Evolutionary conservation across 2,329 filamentous ascomycete species (phyloP).

Genomic region (Hymenoscyphus scutula): DNA sequence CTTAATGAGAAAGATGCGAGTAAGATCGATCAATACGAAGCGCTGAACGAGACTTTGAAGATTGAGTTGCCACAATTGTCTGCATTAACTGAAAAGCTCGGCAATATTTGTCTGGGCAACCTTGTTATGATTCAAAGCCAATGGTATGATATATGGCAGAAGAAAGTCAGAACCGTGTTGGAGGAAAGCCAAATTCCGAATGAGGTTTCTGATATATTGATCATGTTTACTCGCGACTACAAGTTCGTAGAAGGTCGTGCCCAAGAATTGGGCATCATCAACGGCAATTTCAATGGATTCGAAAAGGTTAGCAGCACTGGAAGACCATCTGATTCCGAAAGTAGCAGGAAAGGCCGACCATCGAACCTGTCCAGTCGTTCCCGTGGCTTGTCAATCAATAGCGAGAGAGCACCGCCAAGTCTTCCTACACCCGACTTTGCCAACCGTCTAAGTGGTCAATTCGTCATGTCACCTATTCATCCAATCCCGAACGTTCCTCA

Average conservation of each 20-base stretch:
- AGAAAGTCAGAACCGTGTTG: constrained; percentile 75
- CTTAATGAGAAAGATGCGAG: constrained; percentile 82
- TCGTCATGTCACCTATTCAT: constrained; percentile 54
- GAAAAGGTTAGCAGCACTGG: constrained; percentile 15
- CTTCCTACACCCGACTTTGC: constrained; percentile 65
- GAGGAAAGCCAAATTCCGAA: constrained; percentile 62
- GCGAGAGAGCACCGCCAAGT: constrained; percentile 61
- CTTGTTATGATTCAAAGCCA: constrained; percentile 80
- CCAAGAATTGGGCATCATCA: constrained; percentile 71
- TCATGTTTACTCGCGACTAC: constrained; percentile 76
- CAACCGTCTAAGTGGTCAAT: constrained; percentile 60
- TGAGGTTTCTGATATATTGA: constrained; percentile 70
- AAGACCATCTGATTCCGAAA: constrained; percentile 34
- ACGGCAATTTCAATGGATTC: constrained; percentile 57
- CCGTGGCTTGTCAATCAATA: constrained; percentile 60
- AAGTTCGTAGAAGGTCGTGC: constrained; percentile 71
- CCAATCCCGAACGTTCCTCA: constrained; percentile 39
- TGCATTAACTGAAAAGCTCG: constrained; percentile 74
- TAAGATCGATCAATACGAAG: constrained; percentile 80
- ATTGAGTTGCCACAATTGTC: constrained; percentile 88
- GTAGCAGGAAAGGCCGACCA: constrained; percentile 36
- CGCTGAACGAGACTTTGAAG: constrained; percentile 86
- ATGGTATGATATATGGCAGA: constrained; percentile 82
- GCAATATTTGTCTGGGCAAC: constrained; percentile 77
- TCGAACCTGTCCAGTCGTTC: constrained; percentile 42